phyloP scores from a whole-genome alignment of 257 asterid species.

The Solanum etuberosum region DNA sequence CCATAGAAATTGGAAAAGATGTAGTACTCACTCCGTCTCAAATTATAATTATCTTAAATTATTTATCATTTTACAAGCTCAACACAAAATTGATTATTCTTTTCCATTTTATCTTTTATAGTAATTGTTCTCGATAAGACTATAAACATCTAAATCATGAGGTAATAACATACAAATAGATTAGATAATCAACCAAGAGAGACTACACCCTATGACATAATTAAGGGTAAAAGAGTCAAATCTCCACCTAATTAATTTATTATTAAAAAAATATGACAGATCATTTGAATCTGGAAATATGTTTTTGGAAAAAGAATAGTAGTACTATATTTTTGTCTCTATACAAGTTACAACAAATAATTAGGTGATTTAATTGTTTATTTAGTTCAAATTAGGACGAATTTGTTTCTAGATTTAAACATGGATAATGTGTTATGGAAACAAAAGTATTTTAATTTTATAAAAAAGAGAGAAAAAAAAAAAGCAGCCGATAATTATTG shows the following conservation, averaged over 20 bases:
- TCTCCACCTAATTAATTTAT: neutral
- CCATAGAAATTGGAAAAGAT: rapidly evolving
- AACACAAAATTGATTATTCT: too few relatives aligned
- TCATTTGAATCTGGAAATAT: neutral
- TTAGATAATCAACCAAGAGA: neutral
- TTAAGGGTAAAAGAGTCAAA: neutral
- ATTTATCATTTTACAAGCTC: neutral
- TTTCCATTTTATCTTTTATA: too few relatives aligned
- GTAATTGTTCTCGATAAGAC: neutral
- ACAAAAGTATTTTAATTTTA: neutral
- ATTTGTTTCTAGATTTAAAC: neutral
- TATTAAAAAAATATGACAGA: neutral
- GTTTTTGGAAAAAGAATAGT: neutral
- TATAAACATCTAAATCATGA: neutral
- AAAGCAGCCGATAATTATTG: neutral
- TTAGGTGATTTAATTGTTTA: neutral
- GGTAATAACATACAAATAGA: neutral
- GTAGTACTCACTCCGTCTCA: too few relatives aligned
- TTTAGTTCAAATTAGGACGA: neutral
- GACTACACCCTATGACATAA: neutral
- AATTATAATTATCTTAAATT: too few relatives aligned
- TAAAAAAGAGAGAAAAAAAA: rapidly evolving
- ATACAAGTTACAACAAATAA: neutral
- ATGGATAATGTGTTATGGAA: neutral
- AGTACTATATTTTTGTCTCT: neutral